phyloP scores from a whole-genome alignment of 2,329 filamentous ascomycete species.

The Meredithiella fracta region DNA sequence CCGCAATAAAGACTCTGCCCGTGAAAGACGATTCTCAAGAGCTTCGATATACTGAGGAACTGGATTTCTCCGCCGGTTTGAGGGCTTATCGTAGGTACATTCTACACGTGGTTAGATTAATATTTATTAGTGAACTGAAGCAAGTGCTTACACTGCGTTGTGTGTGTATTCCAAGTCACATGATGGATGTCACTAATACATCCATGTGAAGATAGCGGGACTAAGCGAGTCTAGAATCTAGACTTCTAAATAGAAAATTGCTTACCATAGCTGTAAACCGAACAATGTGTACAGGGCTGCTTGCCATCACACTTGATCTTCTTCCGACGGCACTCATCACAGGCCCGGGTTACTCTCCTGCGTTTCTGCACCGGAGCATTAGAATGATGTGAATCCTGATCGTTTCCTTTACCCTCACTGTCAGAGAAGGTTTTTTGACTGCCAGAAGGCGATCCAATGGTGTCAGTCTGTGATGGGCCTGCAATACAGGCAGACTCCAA shows the following conservation, averaged over 20 bases:
- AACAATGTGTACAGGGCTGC: slow-evolving; percentile 86
- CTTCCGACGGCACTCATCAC: slow-evolving; percentile 68
- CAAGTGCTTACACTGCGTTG: no score
- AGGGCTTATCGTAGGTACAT: slow-evolving; percentile 90
- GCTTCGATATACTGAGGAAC: slow-evolving; percentile 88
- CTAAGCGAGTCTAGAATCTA: neutral
- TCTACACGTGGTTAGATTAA: slow-evolving; percentile 35
- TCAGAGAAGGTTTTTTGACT: slow-evolving; percentile 29
- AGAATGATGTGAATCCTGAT: slow-evolving; percentile 21
- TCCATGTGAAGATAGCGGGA: no score
- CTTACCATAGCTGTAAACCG: slow-evolving; percentile 94
- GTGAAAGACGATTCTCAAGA: slow-evolving; percentile 65
- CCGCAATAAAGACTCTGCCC: slow-evolving; percentile 63
- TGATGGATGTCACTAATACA: no score
- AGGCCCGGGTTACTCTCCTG: slow-evolving; percentile 61
- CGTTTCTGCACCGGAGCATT: slow-evolving; percentile 54
- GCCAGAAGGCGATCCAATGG: slow-evolving; percentile 25
- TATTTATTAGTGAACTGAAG: neutral
- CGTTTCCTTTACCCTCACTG: slow-evolving; percentile 21
- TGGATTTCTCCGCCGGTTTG: slow-evolving; percentile 76
- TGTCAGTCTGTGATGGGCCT: slow-evolving; percentile 14
- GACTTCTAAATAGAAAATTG: no score
- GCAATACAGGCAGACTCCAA: neutral
- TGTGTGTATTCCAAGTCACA: no score
- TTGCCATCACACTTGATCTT: slow-evolving; percentile 82